Percentiles rank a stretch among this genome's conserved stretches.
Conservation (phyloP, 108 stramenopile genomes). For the Hondaea fermentalgiana region DNA sequence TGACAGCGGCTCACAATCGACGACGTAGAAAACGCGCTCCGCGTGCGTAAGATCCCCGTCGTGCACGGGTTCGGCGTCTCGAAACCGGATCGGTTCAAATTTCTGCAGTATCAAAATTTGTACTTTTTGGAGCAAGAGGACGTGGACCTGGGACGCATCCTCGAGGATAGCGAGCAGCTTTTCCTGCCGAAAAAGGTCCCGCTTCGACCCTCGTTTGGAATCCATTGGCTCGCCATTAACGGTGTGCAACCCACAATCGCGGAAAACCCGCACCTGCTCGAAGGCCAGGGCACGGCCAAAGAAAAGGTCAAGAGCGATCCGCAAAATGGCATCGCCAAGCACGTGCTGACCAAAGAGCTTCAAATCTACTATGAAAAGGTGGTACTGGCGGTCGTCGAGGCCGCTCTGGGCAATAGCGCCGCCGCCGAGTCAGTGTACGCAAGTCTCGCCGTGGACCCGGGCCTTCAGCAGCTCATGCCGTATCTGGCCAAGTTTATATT, state of each 20-base stretch:
- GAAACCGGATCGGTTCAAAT: not conserved
- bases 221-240: conserved; percentile 12
- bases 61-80: not conserved
- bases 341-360: not conserved
- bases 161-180: not conserved
- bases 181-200: conserved; percentile 17
- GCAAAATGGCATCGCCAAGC: not conserved
- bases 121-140: conserved; percentile 6
- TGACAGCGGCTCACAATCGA: not conserved
- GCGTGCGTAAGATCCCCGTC: not conserved
- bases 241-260: conserved; percentile 6
- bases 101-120: not conserved
- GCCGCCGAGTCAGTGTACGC: conserved; percentile 15
- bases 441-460: not conserved
- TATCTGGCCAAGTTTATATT: conserved; percentile 11
- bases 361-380: conserved; percentile 14
- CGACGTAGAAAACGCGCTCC: not conserved
- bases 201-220: not conserved
- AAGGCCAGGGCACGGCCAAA: not conserved
- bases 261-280: conserved; percentile 1
- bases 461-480: conserved; percentile 8
- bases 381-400: not conserved
- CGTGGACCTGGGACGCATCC: not conserved
- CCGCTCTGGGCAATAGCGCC: not conserved
- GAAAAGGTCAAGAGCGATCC: not conserved